A percentile compares a stretch with the other conserved stretches of the same genome.
Evolutionary conservation across 345 rosid species (phyloP).

Genomic region (Citrus maxima): DNA sequence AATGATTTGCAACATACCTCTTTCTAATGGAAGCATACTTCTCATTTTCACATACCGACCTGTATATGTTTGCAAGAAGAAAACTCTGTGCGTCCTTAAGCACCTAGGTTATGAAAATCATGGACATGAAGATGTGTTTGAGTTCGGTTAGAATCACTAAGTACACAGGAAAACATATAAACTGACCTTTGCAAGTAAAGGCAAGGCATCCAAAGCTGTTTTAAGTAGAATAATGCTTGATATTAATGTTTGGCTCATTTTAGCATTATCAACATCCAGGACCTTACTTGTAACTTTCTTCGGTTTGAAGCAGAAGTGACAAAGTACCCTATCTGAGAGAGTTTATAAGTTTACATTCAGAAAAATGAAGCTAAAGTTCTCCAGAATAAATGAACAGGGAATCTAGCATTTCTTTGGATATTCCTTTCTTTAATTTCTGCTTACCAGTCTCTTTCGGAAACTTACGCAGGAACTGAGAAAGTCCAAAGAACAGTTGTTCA

Average conservation of each 20-base stretch:
- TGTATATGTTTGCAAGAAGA: slow-evolving; percentile 77
- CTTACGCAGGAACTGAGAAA: slow-evolving; percentile 88
- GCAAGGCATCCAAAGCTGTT: slow-evolving; percentile 95
- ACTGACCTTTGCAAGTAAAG: slow-evolving; percentile 71
- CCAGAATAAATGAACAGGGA: slow-evolving; percentile 11
- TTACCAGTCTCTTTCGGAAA: slow-evolving; percentile 96
- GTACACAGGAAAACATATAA: slow-evolving; percentile 10
- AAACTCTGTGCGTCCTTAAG: slow-evolving; percentile 81
- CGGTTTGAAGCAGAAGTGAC: slow-evolving; percentile 97
- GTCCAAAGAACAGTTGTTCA: slow-evolving; percentile 94
- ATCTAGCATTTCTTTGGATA: slow-evolving; percentile 7
- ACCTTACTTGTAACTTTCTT: slow-evolving; percentile 73
- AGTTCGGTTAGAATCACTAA: background rate
- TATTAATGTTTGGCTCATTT: slow-evolving; percentile 79
- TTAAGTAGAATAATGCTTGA: slow-evolving; percentile 91
- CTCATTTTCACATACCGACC: slow-evolving; percentile 72
- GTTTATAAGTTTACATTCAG: slow-evolving; percentile 14
- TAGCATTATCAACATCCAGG: slow-evolving; percentile 57
- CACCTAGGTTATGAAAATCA: slow-evolving; percentile 47
- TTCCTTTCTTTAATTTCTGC: slow-evolving; percentile 13
- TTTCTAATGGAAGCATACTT: slow-evolving; percentile 72
- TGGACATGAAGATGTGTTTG: background rate
- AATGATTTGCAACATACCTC: slow-evolving; percentile 38
- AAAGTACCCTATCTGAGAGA: slow-evolving; percentile 81
- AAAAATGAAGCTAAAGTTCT: slow-evolving; percentile 18